Base-by-base conservation (phyloP, 768 basidiomycete species). In the Chiua virens region DNA sequence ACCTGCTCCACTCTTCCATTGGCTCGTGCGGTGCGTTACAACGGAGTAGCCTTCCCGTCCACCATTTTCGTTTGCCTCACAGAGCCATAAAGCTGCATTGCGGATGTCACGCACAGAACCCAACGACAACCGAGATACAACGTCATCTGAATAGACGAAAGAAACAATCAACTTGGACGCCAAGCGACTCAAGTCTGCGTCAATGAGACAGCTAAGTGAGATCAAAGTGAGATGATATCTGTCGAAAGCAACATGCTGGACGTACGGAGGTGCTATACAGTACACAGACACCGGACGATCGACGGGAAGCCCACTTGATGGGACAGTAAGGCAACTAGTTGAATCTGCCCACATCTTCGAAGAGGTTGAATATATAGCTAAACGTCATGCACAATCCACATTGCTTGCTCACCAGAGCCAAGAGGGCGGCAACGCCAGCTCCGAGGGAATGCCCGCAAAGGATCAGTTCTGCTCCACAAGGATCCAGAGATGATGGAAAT, bases 361-460 rank as follows among this genome's bases (percentile, higher is more conserved):
- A 38, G 15, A 37, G 5, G n/a, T 47, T 42, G 41, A 50, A 28
- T 36, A 35, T 22, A 27, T 37, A 14, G 17, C 10, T 30, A 17
- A 1, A n/a, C 21, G 51, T 38, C 28, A 8, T 8, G 8, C 13
- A 27, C 32, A 7, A 42, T 46, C 22, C 6, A 37, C 17, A 8
- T 41, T 28, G 67, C 81, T 41, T 28, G 67, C 81, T 64, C 57
- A 87, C 87, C 71, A 92, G 69, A 39, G 84, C 89, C 37, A 92
- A 73, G 23, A 92, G 72, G 3, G 81, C 79, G 34, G 87, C 89
- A 3, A 92, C 87, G 2, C 89, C 91, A 21, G 89, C 89, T 17
- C 91, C 91, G 3, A 92, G 78, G 66, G 87, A 89, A 63, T 93
- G 91, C 25, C 91, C 91, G 57, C 86, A 88, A 36, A 93, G 70